Conservation (phyloP, 73 alveolate genomes). For the Paramecium octaurelia region DNA sequence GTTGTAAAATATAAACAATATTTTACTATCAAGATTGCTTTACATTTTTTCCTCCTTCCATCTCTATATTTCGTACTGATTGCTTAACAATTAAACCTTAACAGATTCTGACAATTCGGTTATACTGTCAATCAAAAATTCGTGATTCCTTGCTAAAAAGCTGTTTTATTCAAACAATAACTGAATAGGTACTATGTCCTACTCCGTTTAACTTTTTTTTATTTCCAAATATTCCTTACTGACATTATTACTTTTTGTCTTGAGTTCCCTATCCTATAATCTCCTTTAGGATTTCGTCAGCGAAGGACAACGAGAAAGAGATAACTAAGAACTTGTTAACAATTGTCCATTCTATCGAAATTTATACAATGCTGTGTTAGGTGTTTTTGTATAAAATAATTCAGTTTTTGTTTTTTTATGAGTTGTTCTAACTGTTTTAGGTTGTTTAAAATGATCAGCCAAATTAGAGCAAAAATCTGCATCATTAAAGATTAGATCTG, state of each 20-base stretch:
- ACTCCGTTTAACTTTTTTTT: not conserved
- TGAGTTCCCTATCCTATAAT: not conserved
- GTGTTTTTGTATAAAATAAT: not conserved
- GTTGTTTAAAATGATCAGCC: not conserved
- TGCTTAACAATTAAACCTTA: not conserved
- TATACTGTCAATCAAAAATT: not conserved
- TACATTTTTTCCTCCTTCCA: not conserved
- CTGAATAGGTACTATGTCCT: not conserved
- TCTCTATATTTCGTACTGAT: not conserved
- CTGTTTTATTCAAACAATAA: not conserved
- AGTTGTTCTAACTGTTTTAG: not conserved
- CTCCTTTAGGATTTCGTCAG: not conserved
- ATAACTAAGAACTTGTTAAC: not conserved
- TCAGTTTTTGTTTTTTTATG: not conserved
- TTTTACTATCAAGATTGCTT: not conserved
- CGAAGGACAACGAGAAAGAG: not conserved
- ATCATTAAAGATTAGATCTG: not conserved
- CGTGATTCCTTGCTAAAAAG: slow-evolving; percentile 3
- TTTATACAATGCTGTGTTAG: not conserved
- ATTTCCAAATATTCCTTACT: slow-evolving; percentile 11
- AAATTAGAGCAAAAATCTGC: not conserved
- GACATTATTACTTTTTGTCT: not conserved
- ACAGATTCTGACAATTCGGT: not conserved
- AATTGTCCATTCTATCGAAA: not conserved
- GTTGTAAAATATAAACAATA: not conserved